These are phyloP conservation scores for Plenodomus biglobosus DNA, from an alignment of 2,329 filamentous ascomycete genomes.

Conservation along the genomic window DNA sequence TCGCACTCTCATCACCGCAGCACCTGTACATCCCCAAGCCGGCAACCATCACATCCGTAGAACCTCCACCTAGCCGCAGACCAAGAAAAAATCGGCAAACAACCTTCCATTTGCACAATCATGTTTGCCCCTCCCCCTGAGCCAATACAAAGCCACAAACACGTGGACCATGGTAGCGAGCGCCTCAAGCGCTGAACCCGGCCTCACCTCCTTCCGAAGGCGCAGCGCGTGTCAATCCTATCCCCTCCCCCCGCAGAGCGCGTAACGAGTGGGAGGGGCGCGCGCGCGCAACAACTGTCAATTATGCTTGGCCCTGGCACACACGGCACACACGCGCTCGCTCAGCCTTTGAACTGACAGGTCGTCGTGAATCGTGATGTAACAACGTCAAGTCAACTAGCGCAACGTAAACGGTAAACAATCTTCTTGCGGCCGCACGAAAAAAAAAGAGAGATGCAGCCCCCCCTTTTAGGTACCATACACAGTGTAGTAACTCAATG, in stretches of 20 bases:
- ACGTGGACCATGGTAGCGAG: slow-evolving; percentile 15
- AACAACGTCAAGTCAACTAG: too few relatives aligned
- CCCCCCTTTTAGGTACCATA: too few relatives aligned
- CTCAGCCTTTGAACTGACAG: background rate
- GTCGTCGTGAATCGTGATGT: too few relatives aligned
- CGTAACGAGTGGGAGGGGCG: too few relatives aligned
- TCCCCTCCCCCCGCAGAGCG: too few relatives aligned
- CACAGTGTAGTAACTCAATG: too few relatives aligned
- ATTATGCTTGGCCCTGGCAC: background rate
- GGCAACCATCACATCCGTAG: background rate
- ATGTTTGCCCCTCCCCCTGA: slow-evolving; percentile 12
- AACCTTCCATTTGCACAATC: background rate
- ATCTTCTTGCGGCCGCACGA: background rate
- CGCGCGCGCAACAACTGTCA: background rate
- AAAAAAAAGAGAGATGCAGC: too few relatives aligned
- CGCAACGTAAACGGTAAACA: background rate
- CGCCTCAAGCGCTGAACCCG: slow-evolving; percentile 16
- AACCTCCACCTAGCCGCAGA: slow-evolving; percentile 2
- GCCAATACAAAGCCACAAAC: slow-evolving; percentile 19
- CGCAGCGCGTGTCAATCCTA: slow-evolving; percentile 1
- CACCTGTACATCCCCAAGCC: background rate
- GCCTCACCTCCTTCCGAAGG: slow-evolving; percentile 3
- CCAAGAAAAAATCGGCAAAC: too few relatives aligned
- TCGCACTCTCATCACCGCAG: background rate
- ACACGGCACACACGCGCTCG: too few relatives aligned